These are phyloP conservation scores for Fagopyrum homotropicum DNA, from an alignment of 148 eudicot genomes.

Conservation along the genomic window DNA sequence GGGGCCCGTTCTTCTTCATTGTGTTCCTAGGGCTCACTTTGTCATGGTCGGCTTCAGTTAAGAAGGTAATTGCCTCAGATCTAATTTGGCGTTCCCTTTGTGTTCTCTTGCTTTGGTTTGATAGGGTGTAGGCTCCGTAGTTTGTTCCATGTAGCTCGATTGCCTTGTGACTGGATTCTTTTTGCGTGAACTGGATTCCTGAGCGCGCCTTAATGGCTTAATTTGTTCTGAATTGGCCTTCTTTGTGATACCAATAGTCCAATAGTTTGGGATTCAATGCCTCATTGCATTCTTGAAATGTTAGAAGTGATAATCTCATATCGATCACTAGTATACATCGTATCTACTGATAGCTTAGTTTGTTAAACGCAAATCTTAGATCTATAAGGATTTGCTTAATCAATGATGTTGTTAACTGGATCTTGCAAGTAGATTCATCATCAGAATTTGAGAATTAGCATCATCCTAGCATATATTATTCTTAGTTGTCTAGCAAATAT, in stretches of 20 bases:
- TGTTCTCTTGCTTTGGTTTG: neutral
- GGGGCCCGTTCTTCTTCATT: slow-evolving; percentile 98
- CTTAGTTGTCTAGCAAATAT: neutral
- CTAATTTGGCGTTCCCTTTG: neutral
- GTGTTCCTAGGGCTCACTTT: slow-evolving; percentile 82
- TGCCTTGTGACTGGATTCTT: neutral
- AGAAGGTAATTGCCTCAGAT: slow-evolving; percentile 45
- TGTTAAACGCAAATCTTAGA: neutral
- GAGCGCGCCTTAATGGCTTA: neutral
- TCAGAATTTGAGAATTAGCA: neutral
- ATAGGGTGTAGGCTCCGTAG: neutral
- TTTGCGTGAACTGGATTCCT: neutral
- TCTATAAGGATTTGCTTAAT: neutral
- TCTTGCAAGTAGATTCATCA: neutral
- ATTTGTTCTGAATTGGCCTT: neutral
- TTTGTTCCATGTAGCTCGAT: neutral
- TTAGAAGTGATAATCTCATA: neutral
- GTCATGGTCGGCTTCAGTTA: slow-evolving; percentile 96
- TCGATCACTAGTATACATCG: neutral
- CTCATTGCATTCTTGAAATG: neutral
- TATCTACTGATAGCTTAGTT: neutral
- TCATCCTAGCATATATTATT: neutral
- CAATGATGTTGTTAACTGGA: neutral
- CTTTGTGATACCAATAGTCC: neutral
- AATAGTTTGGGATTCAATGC: neutral